Percentiles rank a stretch among this genome's conserved stretches.
phyloP scores from a whole-genome alignment of 306 rosid species.

The Prunus persica region DNA sequence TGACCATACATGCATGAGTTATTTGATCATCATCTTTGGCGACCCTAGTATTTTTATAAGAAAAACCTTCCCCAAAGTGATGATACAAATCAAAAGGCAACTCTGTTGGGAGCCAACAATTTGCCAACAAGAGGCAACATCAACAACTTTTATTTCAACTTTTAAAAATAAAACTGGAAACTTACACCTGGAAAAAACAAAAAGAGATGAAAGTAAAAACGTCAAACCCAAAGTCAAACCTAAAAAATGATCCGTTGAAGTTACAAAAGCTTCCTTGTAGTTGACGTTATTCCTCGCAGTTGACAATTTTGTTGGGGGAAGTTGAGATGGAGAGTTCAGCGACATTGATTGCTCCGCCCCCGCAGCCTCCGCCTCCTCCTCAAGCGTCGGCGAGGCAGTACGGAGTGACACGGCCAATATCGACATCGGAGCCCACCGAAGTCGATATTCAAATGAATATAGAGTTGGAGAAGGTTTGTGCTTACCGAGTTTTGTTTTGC shows the following conservation, averaged over 20 bases:
- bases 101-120: too few relatives aligned
- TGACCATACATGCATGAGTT: too few relatives aligned
- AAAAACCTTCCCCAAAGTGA: too few relatives aligned
- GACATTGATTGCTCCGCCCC: conserved; percentile 27
- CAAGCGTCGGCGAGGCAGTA: conserved; percentile 30
- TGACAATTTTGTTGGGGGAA: neutral
- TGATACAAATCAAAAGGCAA: too few relatives aligned
- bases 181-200: too few relatives aligned
- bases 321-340: conserved; percentile 53
- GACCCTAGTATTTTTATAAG: too few relatives aligned
- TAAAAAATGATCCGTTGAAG: neutral
- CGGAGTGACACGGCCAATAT: conserved; percentile 66
- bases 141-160: too few relatives aligned
- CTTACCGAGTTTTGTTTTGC: neutral
- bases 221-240: neutral
- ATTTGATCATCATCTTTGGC: too few relatives aligned
- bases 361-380: conserved; percentile 21
- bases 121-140: too few relatives aligned
- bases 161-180: too few relatives aligned
- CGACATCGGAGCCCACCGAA: conserved; percentile 52
- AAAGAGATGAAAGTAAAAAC: neutral
- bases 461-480: conserved; percentile 58
- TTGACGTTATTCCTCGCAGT: neutral
- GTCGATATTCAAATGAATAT: conserved; percentile 43
- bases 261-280: neutral